Percentiles rank a stretch among this genome's conserved stretches.
These are phyloP conservation scores for Fomitopsis palustris DNA, from an alignment of 1,284 basidiomycete species.

Conservation along the genomic window DNA sequence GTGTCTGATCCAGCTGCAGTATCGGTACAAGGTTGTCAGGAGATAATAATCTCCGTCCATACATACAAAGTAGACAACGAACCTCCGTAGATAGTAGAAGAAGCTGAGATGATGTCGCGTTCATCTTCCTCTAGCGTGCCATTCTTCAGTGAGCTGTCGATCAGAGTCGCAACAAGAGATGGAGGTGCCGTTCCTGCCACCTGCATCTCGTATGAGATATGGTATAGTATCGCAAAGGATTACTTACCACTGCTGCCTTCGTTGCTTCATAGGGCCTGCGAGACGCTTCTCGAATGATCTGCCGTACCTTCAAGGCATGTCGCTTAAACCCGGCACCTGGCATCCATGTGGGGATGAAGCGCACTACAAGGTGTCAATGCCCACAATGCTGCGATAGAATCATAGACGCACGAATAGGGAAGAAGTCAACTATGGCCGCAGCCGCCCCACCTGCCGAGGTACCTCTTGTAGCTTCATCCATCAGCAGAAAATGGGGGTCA, in stretches of 20 bases:
- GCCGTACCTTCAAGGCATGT: conserved; percentile 38
- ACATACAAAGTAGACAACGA: conserved; percentile 37
- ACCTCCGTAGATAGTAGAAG: neutral
- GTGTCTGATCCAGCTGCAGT: neutral
- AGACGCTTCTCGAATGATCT: conserved; percentile 22
- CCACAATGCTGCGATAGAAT: neutral
- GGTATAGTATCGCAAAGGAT: neutral
- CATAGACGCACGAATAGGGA: neutral
- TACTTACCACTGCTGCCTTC: neutral
- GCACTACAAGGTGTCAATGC: conserved; percentile 21
- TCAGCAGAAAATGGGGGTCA: neutral
- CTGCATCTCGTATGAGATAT: neutral
- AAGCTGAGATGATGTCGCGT: neutral
- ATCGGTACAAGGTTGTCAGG: no score
- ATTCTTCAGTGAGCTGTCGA: neutral
- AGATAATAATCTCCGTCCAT: conserved; percentile 33
- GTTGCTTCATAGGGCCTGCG: neutral
- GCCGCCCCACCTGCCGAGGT: neutral
- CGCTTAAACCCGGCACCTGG: conserved; percentile 53
- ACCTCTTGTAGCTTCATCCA: neutral
- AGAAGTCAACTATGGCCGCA: neutral
- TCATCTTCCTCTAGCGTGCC: neutral
- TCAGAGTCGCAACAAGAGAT: neutral
- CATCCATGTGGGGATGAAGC: conserved; percentile 51
- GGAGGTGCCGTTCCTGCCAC: neutral